Evolutionary conservation across 164 flowering plant genomes (phyloP).

Genomic region (Dillenia suffruticosa): DNA sequence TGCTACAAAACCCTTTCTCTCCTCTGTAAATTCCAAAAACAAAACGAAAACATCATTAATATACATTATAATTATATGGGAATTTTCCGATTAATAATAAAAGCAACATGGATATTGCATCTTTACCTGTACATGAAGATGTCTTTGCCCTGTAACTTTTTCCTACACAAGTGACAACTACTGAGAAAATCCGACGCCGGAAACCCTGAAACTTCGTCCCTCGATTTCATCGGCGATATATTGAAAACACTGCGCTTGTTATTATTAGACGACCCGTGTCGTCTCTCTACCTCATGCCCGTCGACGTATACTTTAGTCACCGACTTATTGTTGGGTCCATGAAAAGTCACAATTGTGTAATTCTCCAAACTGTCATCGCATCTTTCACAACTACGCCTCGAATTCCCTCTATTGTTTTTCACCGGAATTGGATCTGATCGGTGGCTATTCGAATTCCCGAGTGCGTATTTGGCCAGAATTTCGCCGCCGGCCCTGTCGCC

Average conservation of each 20-base stretch:
- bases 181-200: conserved; percentile 54
- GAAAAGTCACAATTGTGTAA: conserved; percentile 42
- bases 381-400: conserved; percentile 16
- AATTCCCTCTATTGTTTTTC: conserved; percentile 3
- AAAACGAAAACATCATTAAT: not conserved
- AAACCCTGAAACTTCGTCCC: conserved; percentile 5
- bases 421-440: conserved; percentile 42
- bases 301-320: conserved; percentile 31
- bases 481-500: conserved; percentile 6
- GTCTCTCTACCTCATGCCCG: conserved; percentile 10
- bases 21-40: conserved; percentile 45
- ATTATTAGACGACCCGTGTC: not conserved
- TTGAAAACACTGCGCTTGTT: conserved; percentile 11
- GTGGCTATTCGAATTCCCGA: conserved; percentile 16
- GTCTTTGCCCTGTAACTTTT: conserved; percentile 63
- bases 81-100: not conserved
- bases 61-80: not conserved
- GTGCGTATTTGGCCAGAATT: conserved; percentile 19
- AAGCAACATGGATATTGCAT: not conserved
- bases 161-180: conserved; percentile 54
- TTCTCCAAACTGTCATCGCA: conserved; percentile 24
- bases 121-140: conserved; percentile 80
- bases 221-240: conserved; percentile 21
- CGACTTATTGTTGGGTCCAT: conserved; percentile 28
- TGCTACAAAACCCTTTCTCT: conserved; percentile 81